Evolutionary conservation across 495 filamentous ascomycete genomes (phyloP), one percentile per base, ranked within the genome.

Genomic region (Achaetomiella virescens): DNA sequence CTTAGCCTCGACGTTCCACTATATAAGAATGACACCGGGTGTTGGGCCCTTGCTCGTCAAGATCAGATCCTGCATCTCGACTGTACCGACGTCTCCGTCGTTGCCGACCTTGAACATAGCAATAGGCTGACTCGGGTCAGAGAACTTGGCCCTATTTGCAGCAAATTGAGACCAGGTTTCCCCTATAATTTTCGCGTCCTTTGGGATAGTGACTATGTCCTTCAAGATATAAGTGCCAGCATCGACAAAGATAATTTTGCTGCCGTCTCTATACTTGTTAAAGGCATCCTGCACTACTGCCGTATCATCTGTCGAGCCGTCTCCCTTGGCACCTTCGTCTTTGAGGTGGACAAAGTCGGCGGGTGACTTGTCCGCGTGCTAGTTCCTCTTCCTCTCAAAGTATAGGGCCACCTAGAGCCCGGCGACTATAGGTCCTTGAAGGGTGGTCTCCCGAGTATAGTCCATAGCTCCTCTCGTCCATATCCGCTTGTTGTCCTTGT

Each of bases 31-130:
- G 10, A 89, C 90, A 45, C 91, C 91, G 21, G 90, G 84, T 55
- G 86, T 83, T 1, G 87, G 69, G 2, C 78, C 91, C 45, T 86
- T 74, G 42, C 89, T 88, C 58, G 83, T 75, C 64, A 93, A 87
- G 20, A 95, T 71, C 52, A 93, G 69, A 51, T 91, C 90, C 3
- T 75, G 84, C 60, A 95, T 88, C 70, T 96, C 89, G 38, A 93
- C 82, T 17, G 76, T 73, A 21, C 91, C 91, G 14, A 70, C 63
- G 41, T 93, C 88, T 33, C 89, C 90, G 14, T 80, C 73, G 37
- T 86, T 73, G 25, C 91, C 91, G 45, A 95, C 80, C n/a, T n/a
- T n/a, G n/a, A n/a, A 80, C 21, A 87, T 79, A 1, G 83, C 79
- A 17, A 69, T 65, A 17, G 91, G 90, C 55, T 87, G 88, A 21